Percentiles rank a stretch among this genome's conserved stretches.
These are phyloP conservation scores for Podosphaera fusca DNA, from an alignment of 2,329 filamentous ascomycete species.

Conservation along the genomic window DNA sequence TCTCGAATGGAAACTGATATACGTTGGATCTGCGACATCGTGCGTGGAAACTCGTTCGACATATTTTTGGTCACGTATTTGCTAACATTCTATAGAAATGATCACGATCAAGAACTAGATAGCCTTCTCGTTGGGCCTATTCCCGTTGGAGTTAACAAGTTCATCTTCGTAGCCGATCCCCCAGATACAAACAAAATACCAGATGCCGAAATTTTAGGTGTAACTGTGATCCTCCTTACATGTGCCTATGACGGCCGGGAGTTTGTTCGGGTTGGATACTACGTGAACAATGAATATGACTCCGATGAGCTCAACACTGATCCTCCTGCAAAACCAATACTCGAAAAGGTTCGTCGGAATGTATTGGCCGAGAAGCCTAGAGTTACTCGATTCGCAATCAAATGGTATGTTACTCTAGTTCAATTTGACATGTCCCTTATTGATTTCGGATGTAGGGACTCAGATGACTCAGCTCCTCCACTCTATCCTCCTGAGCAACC, in stretches of 20 bases:
- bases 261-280: constrained; percentile 96
- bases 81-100: constrained; percentile 18
- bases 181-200: constrained; percentile 81
- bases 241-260: constrained; percentile 92
- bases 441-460: constrained; percentile 43
- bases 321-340: constrained; percentile 73
- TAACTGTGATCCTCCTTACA: constrained; percentile 88
- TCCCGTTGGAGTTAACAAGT: constrained; percentile 94
- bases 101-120: constrained; percentile 96
- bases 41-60: constrained; percentile 19
- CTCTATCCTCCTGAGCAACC: constrained; percentile 96
- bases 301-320: constrained; percentile 72
- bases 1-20: constrained; percentile 97
- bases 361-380: constrained; percentile 92
- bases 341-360: constrained; percentile 80
- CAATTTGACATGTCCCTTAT: constrained; percentile 2
- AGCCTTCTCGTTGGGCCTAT: constrained; percentile 93
- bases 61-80: neutral
- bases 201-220: constrained; percentile 82
- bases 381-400: constrained; percentile 94
- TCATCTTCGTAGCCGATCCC: constrained; percentile 86
- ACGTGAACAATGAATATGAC: constrained; percentile 98
- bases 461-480: constrained; percentile 84
- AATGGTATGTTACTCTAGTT: constrained; percentile 46
- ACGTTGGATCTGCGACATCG: constrained; percentile 95